Base-by-base conservation (phyloP, 2,329 filamentous ascomycete species). In the Beauveria varroae region DNA sequence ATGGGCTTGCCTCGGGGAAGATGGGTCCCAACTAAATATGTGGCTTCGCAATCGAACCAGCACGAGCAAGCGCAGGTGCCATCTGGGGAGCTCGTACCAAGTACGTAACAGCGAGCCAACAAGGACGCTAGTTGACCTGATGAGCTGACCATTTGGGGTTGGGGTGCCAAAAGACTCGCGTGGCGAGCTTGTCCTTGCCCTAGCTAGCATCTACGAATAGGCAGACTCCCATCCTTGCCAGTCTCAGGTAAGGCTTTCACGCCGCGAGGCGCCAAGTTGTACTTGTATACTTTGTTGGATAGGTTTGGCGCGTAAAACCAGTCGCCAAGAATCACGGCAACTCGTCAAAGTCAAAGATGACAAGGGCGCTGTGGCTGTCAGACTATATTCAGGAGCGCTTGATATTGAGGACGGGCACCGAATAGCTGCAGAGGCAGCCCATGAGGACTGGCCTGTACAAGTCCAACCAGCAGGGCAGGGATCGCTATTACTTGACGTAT, bases 1-100 rank as follows among this genome's bases (percentile, higher is more conserved):
- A 61, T 61, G 26, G 57, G 47, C 47, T 24, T 44, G 44, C 34
- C 37, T 56, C 34, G 59, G 52, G 44, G 52, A 51, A 43, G 50
- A 51, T 56, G 59, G 52, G 50, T 28, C 37, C 24, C n/a, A n/a
- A n/a, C n/a, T n/a, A n/a, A n/a, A n/a, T 46, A 9, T 9, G 52
- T 43, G 37, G 34, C 22, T 26, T 41, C 16, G 43, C 58, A 46
- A 55, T 51, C 44, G 51, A 55, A 56, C 52, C 59, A 61, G 57
- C 37, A 37, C 57, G 30, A 52, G 57, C 8, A 10, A 12, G 40
- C 40, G 50, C 57, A 60, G 40, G 57, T 50, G n/a, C 50, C 37
- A 6, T 34, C 44, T 34, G 18, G n/a, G 56, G 40, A 44, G 49
- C 44, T 60, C 49, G 58, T 54, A 55, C 50, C 2, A 10, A 30